Evolutionary conservation across 768 basidiomycete species (phyloP).

Genomic region (Termitomyces sp.): DNA sequence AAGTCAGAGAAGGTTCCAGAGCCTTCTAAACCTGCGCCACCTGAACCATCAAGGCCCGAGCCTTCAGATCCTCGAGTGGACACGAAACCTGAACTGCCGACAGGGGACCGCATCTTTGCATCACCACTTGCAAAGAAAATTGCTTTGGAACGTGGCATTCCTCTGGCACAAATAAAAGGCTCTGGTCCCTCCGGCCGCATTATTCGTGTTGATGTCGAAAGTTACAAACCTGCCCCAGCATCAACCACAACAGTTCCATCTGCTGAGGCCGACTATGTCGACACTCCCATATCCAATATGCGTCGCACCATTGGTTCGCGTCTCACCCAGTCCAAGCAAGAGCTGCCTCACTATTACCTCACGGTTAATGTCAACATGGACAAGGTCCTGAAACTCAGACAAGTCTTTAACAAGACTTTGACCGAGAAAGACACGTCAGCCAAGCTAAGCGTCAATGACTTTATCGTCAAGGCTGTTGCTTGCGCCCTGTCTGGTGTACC

Average conservation of each 20-base stretch:
- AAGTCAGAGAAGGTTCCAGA: slow-evolving; percentile 17
- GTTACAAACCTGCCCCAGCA: slow-evolving; percentile 59
- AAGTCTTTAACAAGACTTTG: slow-evolving; percentile 91
- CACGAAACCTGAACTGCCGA: slow-evolving; percentile 49
- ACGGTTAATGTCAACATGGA: slow-evolving; percentile 97
- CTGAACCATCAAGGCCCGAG: slow-evolving; percentile 23
- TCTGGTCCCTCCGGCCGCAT: slow-evolving; percentile 93
- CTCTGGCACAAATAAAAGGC: slow-evolving; percentile 85
- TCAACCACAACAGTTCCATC: slow-evolving; percentile 39
- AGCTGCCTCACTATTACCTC: slow-evolving; percentile 95
- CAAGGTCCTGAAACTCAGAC: slow-evolving; percentile 87
- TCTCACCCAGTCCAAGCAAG: slow-evolving; percentile 89
- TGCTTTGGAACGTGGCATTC: slow-evolving; percentile 90
- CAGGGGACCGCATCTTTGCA: slow-evolving; percentile 86
- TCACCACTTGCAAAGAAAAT: slow-evolving; percentile 96
- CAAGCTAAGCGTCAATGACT: slow-evolving; percentile 98
- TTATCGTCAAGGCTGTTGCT: slow-evolving; percentile 91
- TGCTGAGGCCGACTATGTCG: slow-evolving; percentile 72
- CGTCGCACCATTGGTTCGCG: slow-evolving; percentile 89
- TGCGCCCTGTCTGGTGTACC: slow-evolving; percentile 93
- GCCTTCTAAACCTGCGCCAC: slow-evolving; percentile 13
- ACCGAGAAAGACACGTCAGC: slow-evolving; percentile 83
- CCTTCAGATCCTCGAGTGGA: slow-evolving; percentile 30
- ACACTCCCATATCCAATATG: slow-evolving; percentile 91
- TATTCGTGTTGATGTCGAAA: slow-evolving; percentile 91